Evolutionary conservation across 495 filamentous ascomycete species (phyloP).

Genomic region (Hypoxylon rickii): DNA sequence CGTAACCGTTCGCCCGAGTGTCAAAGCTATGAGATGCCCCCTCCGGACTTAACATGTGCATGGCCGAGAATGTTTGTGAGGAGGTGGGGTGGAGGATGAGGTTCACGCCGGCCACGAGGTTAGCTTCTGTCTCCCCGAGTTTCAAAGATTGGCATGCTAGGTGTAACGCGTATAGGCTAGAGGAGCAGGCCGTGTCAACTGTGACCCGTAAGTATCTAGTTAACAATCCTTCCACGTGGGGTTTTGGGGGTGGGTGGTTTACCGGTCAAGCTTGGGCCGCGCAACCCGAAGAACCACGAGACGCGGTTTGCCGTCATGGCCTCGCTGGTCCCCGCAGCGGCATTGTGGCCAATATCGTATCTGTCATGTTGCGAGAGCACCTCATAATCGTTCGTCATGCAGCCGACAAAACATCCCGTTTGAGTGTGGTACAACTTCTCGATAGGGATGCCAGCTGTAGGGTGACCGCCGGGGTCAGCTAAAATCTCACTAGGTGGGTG

Average conservation of each 20-base stretch:
- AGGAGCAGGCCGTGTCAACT: background rate
- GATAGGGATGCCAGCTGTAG: background rate
- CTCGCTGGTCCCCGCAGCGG: background rate
- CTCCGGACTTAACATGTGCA: background rate
- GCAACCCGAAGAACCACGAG: background rate
- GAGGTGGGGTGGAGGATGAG: background rate
- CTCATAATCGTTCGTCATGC: background rate
- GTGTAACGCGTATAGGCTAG: background rate
- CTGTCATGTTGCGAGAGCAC: background rate
- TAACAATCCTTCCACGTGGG: no score
- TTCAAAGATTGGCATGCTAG: background rate
- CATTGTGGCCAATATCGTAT: background rate
- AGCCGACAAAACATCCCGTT: background rate
- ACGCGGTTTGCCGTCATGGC: background rate
- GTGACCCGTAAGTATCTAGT: no score
- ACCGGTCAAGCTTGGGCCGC: background rate
- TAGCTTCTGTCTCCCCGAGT: background rate
- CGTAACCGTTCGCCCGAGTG: background rate
- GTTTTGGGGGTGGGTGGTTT: no score
- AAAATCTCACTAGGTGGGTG: no score
- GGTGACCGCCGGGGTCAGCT: no score
- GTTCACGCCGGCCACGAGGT: background rate
- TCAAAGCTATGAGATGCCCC: background rate
- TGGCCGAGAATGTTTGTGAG: background rate
- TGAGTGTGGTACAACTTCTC: background rate